A percentile compares a stretch with the other conserved stretches of the same genome.
Conservation (phyloP, 176 grass and related monocot genomes). For the Oryza punctata region DNA sequence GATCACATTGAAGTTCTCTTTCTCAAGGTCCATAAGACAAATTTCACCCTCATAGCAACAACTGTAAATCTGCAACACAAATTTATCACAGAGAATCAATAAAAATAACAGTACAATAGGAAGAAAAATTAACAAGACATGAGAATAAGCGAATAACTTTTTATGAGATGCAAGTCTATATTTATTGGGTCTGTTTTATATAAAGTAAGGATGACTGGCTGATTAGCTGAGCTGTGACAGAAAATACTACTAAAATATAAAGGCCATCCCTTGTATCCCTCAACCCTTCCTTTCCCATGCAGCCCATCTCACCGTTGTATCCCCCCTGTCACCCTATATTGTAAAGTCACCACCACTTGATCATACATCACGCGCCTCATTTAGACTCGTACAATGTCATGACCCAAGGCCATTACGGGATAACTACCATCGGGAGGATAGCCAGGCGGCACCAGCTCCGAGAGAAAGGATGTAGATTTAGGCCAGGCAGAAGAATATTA, state of each 20-base stretch:
- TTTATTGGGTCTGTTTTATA: neutral
- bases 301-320: no score
- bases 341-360: no score
- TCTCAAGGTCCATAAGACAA: constrained; percentile 79
- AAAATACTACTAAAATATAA: neutral
- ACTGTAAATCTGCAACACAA: constrained; percentile 67
- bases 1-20: constrained; percentile 66
- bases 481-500: no score
- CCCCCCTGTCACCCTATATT: neutral
- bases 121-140: constrained; percentile 1
- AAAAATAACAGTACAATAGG: neutral
- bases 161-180: neutral
- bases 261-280: neutral
- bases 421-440: no score
- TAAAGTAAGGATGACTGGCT: neutral
- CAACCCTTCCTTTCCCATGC: no score
- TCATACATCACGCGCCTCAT: neutral
- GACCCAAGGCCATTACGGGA: no score
- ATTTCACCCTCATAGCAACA: constrained; percentile 72
- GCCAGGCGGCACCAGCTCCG: no score
- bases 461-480: no score
- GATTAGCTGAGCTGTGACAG: neutral
- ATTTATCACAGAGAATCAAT: constrained; percentile 12
- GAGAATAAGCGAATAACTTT: neutral
- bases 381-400: neutral